Base-by-base conservation (phyloP, 2,329 filamentous ascomycete genomes). In the Colletotrichum zoysiae region DNA sequence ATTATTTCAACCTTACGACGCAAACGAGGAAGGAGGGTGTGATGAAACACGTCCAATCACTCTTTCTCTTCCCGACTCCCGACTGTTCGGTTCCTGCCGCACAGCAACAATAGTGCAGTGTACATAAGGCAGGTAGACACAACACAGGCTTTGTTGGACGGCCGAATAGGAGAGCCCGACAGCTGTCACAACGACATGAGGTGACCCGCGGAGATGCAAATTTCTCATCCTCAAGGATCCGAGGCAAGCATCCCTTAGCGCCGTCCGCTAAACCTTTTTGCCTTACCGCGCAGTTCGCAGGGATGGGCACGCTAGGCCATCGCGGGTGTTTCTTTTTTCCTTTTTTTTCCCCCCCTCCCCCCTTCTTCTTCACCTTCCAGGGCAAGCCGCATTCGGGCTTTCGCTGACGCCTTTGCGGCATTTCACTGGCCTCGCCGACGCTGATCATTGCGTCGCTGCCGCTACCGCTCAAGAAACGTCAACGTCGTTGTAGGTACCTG, bases 161-260 rank as follows among this genome's bases (percentile, higher is more conserved):
- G 69, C 51, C 46, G 5, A 69, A 33, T 64, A 12, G 44, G 46
- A 48, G 46, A 48, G 46, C 5, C 38, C 40, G 40, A 55, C 59
- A 55, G 38, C 64, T 64, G 69, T 48, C 65, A 64, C 44, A 40
- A 18, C 42, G 42, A 38, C 35, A 23, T n/a, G 44, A 59, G 53
- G 46, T 16, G 26, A 30, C 50, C 70, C 70, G 70, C 70, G 70
- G 70, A 71, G 59, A 71, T 69, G 59, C 59, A 69, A 71, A 44
- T 60, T 69, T 48, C 65, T 20, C 35, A 18, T 59, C 38, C 53
- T 70, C 70, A 23, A 71, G 70, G 65, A 71, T 71, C 70, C 60
- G 59, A 69, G 55, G 70, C 65, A 70, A 55, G 65, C 65, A 71
- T 71, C 55, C 58, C 26, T 69, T 70, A 71, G 65, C 64, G 65